phyloP scores from a whole-genome alignment of 2,329 filamentous ascomycete species.

The Calonectria naviculata region DNA sequence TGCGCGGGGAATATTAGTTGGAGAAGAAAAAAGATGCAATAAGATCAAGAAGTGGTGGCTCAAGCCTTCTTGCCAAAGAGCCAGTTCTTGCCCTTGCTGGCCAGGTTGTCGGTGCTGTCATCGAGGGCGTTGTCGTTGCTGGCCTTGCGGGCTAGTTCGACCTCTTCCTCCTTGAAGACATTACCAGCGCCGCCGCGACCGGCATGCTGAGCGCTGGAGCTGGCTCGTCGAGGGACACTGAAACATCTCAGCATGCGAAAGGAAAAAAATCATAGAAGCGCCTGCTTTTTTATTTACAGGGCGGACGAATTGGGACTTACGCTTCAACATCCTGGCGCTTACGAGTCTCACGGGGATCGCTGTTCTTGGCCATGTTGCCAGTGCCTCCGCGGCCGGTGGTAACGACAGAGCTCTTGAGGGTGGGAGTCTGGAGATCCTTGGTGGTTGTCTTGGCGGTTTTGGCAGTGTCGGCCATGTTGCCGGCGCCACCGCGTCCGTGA shows the following conservation, averaged over 20 bases:
- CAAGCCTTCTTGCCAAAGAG: constrained; percentile 61
- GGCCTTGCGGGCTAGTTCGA: constrained; percentile 43
- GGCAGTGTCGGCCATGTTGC: constrained; percentile 73
- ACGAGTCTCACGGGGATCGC: constrained; percentile 79
- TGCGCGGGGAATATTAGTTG: not conserved
- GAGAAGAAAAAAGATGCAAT: not conserved
- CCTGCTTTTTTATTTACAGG: not conserved
- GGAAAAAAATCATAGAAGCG: not conserved
- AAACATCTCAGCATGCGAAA: constrained; percentile 15
- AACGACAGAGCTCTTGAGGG: constrained; percentile 83
- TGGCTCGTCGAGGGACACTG: constrained; percentile 66
- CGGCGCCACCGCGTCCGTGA: constrained; percentile 82
- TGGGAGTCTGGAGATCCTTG: constrained; percentile 82
- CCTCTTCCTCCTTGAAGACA: constrained; percentile 63
- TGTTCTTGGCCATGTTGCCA: constrained; percentile 85
- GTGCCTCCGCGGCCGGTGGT: constrained; percentile 91
- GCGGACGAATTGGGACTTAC: constrained; percentile 55
- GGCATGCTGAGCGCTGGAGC: constrained; percentile 70
- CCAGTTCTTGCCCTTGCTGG: constrained; percentile 60
- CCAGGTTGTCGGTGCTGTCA: constrained; percentile 36
- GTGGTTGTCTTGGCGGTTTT: constrained; percentile 64
- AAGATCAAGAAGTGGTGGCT: constrained; percentile 1
- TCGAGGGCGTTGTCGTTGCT: constrained; percentile 49
- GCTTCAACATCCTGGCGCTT: constrained; percentile 85
- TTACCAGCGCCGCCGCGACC: constrained; percentile 84